phyloP scores from a whole-genome alignment of 2,329 filamentous ascomycete species.

The Phialophora macrospora region DNA sequence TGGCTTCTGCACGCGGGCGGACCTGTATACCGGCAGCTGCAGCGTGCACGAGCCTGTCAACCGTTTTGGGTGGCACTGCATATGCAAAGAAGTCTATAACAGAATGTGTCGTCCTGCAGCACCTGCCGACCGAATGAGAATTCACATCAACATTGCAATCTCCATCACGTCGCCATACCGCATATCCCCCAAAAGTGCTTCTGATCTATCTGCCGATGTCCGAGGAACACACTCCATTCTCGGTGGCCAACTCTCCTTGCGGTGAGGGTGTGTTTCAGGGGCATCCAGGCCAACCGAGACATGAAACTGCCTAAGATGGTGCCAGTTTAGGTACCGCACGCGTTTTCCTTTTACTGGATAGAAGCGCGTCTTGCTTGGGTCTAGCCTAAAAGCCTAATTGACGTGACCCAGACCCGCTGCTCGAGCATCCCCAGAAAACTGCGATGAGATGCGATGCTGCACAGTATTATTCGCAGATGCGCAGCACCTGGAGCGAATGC shows the following conservation, averaged over 20 bases:
- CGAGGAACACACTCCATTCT: not conserved
- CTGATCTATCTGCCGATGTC: not conserved
- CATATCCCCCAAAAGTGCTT: not conserved
- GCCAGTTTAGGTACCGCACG: not conserved
- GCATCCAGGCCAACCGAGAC: not conserved
- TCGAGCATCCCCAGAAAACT: not conserved
- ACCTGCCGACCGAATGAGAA: not conserved
- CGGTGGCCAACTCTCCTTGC: not conserved
- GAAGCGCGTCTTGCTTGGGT: not conserved
- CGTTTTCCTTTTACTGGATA: not conserved
- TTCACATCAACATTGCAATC: not conserved
- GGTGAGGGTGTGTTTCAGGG: not conserved
- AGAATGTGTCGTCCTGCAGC: not conserved
- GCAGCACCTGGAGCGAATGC: not conserved
- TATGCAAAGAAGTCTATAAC: slow-evolving; percentile 7
- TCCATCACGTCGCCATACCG: not conserved
- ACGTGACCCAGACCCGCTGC: not conserved
- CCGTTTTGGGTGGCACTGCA: not conserved
- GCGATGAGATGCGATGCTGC: not conserved
- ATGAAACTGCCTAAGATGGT: not conserved
- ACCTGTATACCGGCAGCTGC: not conserved
- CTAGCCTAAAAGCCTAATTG: not conserved
- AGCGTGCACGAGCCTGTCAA: not conserved
- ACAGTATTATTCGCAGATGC: not conserved
- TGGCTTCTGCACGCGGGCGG: not conserved